Percentiles rank a stretch among this genome's conserved stretches.
phyloP scores from a whole-genome alignment of 805 yeast genomes.

The Ogataea methanolica region DNA sequence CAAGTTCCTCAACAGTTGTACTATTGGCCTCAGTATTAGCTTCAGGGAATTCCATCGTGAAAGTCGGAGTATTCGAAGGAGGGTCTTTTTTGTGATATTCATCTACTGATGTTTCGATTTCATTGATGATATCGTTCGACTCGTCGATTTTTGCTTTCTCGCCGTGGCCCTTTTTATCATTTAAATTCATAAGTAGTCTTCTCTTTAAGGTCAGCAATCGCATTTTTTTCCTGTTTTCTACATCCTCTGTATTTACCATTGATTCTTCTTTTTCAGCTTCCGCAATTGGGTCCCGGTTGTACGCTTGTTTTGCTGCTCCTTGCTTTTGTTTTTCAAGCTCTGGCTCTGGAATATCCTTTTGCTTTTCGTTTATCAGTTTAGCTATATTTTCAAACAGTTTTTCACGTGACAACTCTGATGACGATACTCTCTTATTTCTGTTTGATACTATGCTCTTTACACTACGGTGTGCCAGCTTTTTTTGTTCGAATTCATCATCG shows the following conservation, averaged over 20 bases:
- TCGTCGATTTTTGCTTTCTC: background rate
- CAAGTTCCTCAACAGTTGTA: no score
- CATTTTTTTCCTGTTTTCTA: background rate
- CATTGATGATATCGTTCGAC: background rate
- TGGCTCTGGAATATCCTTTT: background rate
- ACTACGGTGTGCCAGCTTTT: background rate
- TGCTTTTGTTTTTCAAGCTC: background rate
- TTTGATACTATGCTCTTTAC: background rate
- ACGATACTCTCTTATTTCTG: background rate
- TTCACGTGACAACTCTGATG: background rate
- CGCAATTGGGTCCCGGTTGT: no score
- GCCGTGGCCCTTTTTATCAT: background rate
- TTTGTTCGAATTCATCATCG: background rate
- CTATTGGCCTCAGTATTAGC: no score
- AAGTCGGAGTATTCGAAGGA: no score
- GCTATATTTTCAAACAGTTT: conserved; percentile 1
- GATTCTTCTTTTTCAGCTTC: background rate
- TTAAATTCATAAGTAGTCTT: background rate
- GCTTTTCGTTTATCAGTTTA: background rate
- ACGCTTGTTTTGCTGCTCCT: no score
- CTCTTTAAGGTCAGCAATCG: background rate
- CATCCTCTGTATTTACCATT: background rate
- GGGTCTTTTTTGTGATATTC: no score
- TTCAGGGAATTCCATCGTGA: no score
- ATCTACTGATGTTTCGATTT: background rate